phyloP scores from a whole-genome alignment of 2,329 filamentous ascomycete species.

The Curvularia spicifera region DNA sequence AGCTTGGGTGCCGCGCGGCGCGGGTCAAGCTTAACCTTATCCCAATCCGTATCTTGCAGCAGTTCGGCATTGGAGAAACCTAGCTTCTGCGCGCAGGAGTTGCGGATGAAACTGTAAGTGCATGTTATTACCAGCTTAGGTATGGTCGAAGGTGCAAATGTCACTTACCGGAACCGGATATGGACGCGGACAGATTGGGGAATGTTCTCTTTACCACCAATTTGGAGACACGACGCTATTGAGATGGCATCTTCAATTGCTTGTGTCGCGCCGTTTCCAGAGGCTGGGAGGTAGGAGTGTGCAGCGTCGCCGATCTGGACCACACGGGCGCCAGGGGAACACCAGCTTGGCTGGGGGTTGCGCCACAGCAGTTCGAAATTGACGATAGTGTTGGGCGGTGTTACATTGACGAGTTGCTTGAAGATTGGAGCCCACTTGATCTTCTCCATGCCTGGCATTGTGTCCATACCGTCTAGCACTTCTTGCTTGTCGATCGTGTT shows the following conservation, averaged over 20 bases:
- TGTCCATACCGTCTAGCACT: slow-evolving; percentile 55
- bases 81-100: slow-evolving; percentile 58
- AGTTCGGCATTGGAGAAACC: slow-evolving; percentile 57
- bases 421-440: slow-evolving; percentile 55
- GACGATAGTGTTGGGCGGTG: slow-evolving; percentile 56
- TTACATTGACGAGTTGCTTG: slow-evolving; percentile 53
- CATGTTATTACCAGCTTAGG: slow-evolving; percentile 3
- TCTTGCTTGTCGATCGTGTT: slow-evolving; percentile 56
- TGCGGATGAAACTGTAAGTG: slow-evolving; percentile 52
- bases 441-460: slow-evolving; percentile 51
- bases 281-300: slow-evolving; percentile 55
- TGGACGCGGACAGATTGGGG: slow-evolving; percentile 51
- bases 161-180: slow-evolving; percentile 50
- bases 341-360: slow-evolving; percentile 55
- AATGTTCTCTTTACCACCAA: slow-evolving; percentile 51
- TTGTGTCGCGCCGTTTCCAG: slow-evolving; percentile 56
- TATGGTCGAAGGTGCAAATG: neutral
- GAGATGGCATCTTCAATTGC: slow-evolving; percentile 57
- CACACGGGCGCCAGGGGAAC: slow-evolving; percentile 52
- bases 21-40: slow-evolving; percentile 56
- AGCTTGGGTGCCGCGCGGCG: slow-evolving; percentile 53
- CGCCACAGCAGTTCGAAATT: slow-evolving; percentile 59
- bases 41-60: slow-evolving; percentile 57
- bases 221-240: slow-evolving; percentile 55
- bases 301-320: slow-evolving; percentile 56